These are phyloP conservation scores for Singerocomus rubriflavus DNA, from an alignment of 1,284 basidiomycete species.

Conservation along the genomic window DNA sequence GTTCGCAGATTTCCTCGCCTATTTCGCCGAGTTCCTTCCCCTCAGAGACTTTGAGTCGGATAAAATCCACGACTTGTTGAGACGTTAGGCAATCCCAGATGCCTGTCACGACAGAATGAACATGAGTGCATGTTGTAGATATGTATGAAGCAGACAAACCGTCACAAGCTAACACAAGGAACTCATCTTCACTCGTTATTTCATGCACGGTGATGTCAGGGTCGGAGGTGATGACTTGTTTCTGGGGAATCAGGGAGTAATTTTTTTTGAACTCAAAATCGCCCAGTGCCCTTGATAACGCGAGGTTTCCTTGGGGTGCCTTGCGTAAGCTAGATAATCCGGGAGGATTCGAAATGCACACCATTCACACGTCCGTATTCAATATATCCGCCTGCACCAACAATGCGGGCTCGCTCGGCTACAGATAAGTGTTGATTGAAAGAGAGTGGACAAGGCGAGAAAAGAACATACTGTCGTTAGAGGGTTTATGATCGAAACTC, in stretches of 20 bases:
- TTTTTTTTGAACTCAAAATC: constrained; percentile 99
- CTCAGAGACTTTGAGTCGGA: constrained; percentile 81
- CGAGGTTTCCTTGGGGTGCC: constrained; percentile 77
- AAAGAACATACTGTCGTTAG: constrained; percentile 65
- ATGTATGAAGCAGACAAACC: constrained; percentile 49
- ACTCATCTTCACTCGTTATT: constrained; percentile 89
- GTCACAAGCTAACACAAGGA: constrained; percentile 94
- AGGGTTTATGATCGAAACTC: constrained; percentile 96
- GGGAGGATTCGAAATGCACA: constrained; percentile 36
- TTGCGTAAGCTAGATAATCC: constrained; percentile 1
- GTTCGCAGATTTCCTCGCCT: constrained; percentile 88
- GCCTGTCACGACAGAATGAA: constrained; percentile 47
- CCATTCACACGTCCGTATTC: constrained; percentile 98
- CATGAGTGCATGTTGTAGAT: not conserved
- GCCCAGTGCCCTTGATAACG: constrained; percentile 91
- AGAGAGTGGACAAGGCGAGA: not conserved
- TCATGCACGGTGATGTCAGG: constrained; percentile 88
- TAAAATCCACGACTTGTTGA: constrained; percentile 90
- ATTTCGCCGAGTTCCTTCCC: constrained; percentile 81
- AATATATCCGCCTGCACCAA: constrained; percentile 93
- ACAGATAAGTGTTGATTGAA: constrained; percentile 10
- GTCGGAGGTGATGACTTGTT: constrained; percentile 94
- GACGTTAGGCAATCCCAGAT: constrained; percentile 98
- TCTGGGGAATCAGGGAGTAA: constrained; percentile 74
- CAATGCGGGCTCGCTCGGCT: constrained; percentile 88